A percentile compares a stretch with the other conserved stretches of the same genome.
Conservation (phyloP, 371 early-diverging fungal genomes). For the Dipsacomyces acuminosporus region DNA sequence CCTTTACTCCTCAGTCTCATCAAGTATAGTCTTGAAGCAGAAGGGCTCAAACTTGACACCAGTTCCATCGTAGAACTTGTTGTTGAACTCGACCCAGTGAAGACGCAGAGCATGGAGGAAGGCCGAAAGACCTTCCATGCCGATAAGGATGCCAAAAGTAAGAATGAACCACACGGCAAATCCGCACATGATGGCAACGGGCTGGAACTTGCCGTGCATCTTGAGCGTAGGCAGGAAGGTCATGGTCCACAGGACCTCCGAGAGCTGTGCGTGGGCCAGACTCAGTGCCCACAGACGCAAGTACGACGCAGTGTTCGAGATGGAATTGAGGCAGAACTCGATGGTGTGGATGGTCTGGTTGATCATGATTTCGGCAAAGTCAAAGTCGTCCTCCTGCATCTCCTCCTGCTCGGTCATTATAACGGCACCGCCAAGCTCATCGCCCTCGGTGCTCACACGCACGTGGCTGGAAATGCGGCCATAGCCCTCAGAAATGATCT, state of each 20-base stretch:
- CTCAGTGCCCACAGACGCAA: conserved; percentile 99
- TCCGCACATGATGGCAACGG: conserved; percentile 65
- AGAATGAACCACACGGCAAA: conserved; percentile 78
- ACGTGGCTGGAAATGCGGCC: conserved; percentile 53
- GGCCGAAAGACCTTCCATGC: conserved; percentile 99
- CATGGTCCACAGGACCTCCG: conserved; percentile 97
- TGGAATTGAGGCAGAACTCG: conserved; percentile 97
- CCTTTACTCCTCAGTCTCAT: conserved; percentile 35
- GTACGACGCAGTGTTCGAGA: conserved; percentile 99
- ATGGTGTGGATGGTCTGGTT: conserved; percentile 99
- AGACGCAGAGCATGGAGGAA: conserved; percentile 99
- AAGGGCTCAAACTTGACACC: conserved; percentile 86
- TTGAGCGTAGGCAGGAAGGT: conserved; percentile 59
- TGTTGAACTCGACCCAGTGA: conserved; percentile 99
- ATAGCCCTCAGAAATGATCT: conserved; percentile 70
- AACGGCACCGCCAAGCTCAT: conserved; percentile 38
- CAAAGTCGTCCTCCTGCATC: conserved; percentile 61
- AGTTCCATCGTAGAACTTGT: conserved; percentile 93
- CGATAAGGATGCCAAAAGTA: conserved; percentile 84
- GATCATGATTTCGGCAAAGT: conserved; percentile 91
- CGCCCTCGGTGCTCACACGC: conserved; percentile 44
- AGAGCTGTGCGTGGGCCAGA: conserved; percentile 99
- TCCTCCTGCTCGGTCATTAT: conserved; percentile 45
- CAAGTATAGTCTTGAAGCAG: conserved; percentile 52
- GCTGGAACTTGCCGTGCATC: conserved; percentile 50